A percentile compares a stretch with the other conserved stretches of the same genome.
Conservation (phyloP, 371 early-diverging fungal species). For the Mortierella sp. region DNA sequence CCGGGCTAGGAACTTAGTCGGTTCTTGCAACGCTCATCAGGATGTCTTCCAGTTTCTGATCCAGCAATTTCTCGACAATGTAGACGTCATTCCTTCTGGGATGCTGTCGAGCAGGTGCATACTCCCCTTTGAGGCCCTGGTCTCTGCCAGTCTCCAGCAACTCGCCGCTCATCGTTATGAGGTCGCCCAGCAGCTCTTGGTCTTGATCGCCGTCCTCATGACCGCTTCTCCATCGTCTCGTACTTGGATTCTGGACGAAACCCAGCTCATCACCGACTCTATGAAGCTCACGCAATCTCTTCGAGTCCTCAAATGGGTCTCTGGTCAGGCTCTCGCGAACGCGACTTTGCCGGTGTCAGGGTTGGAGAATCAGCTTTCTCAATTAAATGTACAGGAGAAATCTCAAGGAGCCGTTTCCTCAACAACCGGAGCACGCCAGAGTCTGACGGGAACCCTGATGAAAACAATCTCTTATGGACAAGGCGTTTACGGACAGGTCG, state of each 20-base stretch:
- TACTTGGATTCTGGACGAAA: conserved; percentile 42
- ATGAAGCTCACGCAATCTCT: conserved; percentile 34
- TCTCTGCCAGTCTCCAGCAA: conserved; percentile 51
- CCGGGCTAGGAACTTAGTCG: conserved; percentile 36
- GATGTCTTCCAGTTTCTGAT: conserved; percentile 31
- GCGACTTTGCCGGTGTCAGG: conserved; percentile 1
- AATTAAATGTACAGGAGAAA: conserved; percentile 27
- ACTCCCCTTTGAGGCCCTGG: conserved; percentile 48
- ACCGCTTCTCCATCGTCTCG: conserved; percentile 28
- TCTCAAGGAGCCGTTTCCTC: not conserved
- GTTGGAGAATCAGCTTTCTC: conserved; percentile 36
- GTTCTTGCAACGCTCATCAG: conserved; percentile 32
- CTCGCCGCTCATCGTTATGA: conserved; percentile 36
- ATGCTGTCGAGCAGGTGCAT: conserved; percentile 26
- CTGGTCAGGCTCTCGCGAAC: conserved; percentile 26
- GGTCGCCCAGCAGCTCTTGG: conserved; percentile 41
- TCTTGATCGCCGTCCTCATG: conserved; percentile 30
- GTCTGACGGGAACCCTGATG: conserved; percentile 35
- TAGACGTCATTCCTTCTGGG: conserved; percentile 28
- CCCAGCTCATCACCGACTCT: conserved; percentile 33
- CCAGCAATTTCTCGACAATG: conserved; percentile 34
- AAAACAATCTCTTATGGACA: conserved; percentile 21
- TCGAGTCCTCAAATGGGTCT: conserved; percentile 48
- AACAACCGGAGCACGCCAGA: conserved; percentile 21
- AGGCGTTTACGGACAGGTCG: conserved; percentile 32